Evolutionary conservation across 192 early-diverging fungal genomes (phyloP).

Genomic region (Phycomyces nitens): DNA sequence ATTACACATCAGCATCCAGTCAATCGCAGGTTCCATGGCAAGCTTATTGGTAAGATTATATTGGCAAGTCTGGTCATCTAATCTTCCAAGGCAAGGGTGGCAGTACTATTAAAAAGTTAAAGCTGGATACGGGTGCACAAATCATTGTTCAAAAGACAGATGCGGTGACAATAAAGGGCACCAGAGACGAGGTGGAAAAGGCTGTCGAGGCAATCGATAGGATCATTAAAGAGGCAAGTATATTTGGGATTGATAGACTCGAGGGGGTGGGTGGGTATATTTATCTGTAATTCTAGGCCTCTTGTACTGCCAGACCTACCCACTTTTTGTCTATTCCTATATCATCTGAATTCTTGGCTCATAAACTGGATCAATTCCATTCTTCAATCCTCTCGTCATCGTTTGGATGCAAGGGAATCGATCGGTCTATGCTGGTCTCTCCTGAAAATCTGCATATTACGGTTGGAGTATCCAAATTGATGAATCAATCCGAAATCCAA

Average conservation of each 20-base stretch:
- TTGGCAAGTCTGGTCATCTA: no score
- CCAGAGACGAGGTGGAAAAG: constrained; percentile 21
- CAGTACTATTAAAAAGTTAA: constrained; percentile 27
- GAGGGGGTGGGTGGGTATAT: no score
- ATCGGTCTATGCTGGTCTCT: constrained; percentile 10
- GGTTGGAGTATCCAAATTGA: constrained; percentile 27
- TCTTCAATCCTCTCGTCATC: constrained; percentile 10
- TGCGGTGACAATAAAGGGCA: constrained; percentile 28
- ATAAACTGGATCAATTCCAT: constrained; percentile 25
- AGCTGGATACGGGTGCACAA: constrained; percentile 26
- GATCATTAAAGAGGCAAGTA: constrained; percentile 10
- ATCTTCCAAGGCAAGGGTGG: constrained; percentile 23
- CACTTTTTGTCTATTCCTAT: constrained; percentile 28
- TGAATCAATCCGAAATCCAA: constrained; percentile 22
- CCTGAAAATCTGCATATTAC: constrained; percentile 27
- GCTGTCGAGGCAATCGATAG: constrained; percentile 23
- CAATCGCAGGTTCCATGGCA: constrained; percentile 10
- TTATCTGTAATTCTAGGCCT: background rate
- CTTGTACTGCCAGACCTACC: constrained; percentile 15
- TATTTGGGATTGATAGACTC: background rate
- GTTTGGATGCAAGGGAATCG: constrained; percentile 11
- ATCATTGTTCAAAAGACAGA: constrained; percentile 29
- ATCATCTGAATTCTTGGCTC: background rate
- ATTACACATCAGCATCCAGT: constrained; percentile 16
- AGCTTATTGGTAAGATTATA: constrained; percentile 25